Evolutionary conservation across 1,284 basidiomycete genomes (phyloP).

Genomic region (Ceratorhiza oryzae-sativae): DNA sequence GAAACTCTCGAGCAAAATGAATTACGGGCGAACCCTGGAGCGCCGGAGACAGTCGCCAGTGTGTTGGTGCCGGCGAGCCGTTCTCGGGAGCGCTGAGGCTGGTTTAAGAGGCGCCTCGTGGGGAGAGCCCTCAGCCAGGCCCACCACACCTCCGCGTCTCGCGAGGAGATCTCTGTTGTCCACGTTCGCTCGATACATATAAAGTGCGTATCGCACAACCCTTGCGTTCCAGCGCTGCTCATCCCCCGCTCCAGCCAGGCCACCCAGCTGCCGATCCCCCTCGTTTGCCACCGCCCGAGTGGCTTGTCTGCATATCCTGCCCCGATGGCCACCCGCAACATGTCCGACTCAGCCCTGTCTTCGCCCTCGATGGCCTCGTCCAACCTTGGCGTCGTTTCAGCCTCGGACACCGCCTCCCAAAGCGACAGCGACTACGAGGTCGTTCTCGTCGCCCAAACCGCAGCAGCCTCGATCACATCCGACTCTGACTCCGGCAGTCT

Average conservation of each 20-base stretch:
- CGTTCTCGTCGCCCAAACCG: constrained; percentile 19
- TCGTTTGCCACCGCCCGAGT: constrained; percentile 26
- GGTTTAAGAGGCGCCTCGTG: constrained; percentile 34
- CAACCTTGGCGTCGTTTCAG: constrained; percentile 24
- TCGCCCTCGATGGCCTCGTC: constrained; percentile 10
- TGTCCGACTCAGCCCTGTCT: not conserved
- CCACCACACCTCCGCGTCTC: constrained; percentile 7
- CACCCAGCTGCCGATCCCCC: not conserved
- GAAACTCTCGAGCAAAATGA: not conserved
- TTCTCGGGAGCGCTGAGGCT: constrained; percentile 19
- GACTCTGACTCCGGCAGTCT: constrained; percentile 35
- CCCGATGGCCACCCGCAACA: not conserved
- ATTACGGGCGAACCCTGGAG: not conserved
- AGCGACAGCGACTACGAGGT: constrained; percentile 36
- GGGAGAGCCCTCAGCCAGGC: constrained; percentile 7
- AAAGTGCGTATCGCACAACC: not conserved
- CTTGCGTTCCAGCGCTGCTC: not conserved
- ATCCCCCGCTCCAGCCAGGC: not conserved
- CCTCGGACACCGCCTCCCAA: constrained; percentile 1
- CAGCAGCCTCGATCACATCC: not conserved
- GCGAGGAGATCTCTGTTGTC: constrained; percentile 4
- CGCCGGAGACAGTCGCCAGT: constrained; percentile 5
- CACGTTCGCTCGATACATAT: constrained; percentile 23
- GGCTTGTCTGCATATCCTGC: not conserved
- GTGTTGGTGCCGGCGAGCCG: constrained; percentile 26